Base-by-base conservation (phyloP, 495 filamentous ascomycete species). In the Penicillium bialowiezense region DNA sequence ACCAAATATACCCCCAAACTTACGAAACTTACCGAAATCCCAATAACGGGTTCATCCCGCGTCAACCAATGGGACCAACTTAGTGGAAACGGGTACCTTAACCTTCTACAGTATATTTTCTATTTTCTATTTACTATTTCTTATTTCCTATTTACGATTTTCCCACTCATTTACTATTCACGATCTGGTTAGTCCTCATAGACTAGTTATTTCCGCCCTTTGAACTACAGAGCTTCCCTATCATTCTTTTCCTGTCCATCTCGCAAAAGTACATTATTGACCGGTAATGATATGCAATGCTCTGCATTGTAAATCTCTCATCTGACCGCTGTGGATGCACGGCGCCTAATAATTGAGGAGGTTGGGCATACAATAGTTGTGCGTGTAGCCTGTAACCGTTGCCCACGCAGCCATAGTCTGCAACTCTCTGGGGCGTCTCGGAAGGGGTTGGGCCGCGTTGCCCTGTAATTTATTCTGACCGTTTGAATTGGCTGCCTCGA, bases 331-430 rank as follows among this genome's bases (percentile, higher is more conserved):
- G 28, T 44, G 41, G 18, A 43, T 50, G 55, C 55, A 58, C 38
- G 43, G 46, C 51, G 51, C 51, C 55, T 58, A 37, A 58, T 35
- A 44, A 37, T 44, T 48, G 33, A 46, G 44, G 44, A 43, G 56
- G 54, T 60, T 60, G 57, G 57, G 57, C 57, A 60, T 59, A 56
- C 52, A 59, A 44, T 45, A 18, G 34, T 15, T 28, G 20, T 45
- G 29, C 15, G 23, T 52, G 52, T 35, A 50, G 52, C 52, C 56
- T 59, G 52, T 59, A 31, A 50, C 23, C 26, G 49, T 52, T 48
- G 49, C 49, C 52, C 53, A 56, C 53, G 53, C 42, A 55, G 49
- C 39, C 28, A 28, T 41, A 33, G 18, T 26, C 39, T 33, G 42
- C 31, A 35, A 39, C 32, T 36, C 20, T 45, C 18, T 35, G 43